Base-by-base conservation (phyloP, 129 eudicot species). In the Centella asiatica region DNA sequence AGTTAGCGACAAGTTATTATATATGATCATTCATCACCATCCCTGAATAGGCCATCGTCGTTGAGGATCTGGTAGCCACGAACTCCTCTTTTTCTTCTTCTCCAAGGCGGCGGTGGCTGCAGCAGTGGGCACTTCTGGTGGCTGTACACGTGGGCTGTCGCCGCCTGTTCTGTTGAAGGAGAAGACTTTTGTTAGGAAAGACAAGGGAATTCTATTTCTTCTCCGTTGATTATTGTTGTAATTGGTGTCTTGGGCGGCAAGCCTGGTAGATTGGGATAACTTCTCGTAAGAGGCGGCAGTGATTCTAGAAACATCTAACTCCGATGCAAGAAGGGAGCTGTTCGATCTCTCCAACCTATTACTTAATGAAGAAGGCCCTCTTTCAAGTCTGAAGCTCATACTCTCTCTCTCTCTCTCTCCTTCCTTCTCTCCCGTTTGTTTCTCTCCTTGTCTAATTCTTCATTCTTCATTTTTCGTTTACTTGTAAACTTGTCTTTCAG, bases 31-130 rank as follows among this genome's bases (percentile, higher is more conserved):
- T 13, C 40, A 39, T 72, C 70, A 82, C 89, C 89, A 78, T 52
- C 89, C 89, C 69, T 82, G 89, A 65, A 72, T 76, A 24, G 89
- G 89, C 89, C 89, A 82, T 39, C 89, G 67, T 6, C 64, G 71
- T 44, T 66, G 63, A 17, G 72, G 81, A 66, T 78, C 69, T 12
- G 89, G 88, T 23, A 66, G 48, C 88, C 84, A 69, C 15, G 79
- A 59, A 37, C 49, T 51, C 56, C 60, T 57, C 23, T 23, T 46
- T 40, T 75, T 69, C 60, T 65, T 65, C 55, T 24, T 42, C 57
- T 27, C 54, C 33, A 1, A 54, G 4, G 34, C 25, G 10, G 24
- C 42, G 56, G 11, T 55, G 55, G 3, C 25, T 44, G 23, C n/a
- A n/a, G n/a, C n/a, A n/a, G n/a, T n/a, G n/a, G n/a, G n/a, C n/a